Base-by-base conservation (phyloP, 2,329 filamentous ascomycete species). In the Aspergillus uvarum region DNA sequence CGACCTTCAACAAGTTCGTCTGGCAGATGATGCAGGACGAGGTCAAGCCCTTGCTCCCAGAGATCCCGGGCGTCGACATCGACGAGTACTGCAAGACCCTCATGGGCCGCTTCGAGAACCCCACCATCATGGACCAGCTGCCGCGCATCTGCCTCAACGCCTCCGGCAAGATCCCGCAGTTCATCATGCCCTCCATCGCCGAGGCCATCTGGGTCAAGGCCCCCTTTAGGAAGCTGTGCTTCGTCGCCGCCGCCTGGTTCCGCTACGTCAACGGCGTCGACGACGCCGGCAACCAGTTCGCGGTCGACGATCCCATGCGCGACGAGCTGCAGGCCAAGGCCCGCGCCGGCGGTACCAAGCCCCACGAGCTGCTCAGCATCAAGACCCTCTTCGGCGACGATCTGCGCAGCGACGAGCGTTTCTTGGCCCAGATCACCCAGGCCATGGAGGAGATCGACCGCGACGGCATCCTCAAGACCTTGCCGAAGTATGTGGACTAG, bases 21-120 rank as follows among this genome's bases (percentile, higher is more conserved):
- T 81, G 76, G 77, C 78, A 83, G 71, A 83, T 83, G 81, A 83
- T 83, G 82, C 80, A 83, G 62, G 66, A 81, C 44, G 82, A 84
- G 71, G 81, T 83, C 58, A 83, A 83, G 74, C 82, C 82, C 0
- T 73, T 82, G 16, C 72, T 84, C 38, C 82, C 82, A 22, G 76
- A 76, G 7, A 84, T 84, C 42, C 74, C 76, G 0, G 82, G 80
- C 42, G 81, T 83, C 61, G 71, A 82, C 65, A 79, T 84, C 54
- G 81, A 84, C 64, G 64, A 80, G 65, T 84, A 84, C 72, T 82
- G 80, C 76, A 72, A 77, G 61, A 83, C 81, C 0, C 78, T 84
- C 49, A 79, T 84, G 61, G 80, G 82, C 70, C 82, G 82, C 42
- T 84, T 84, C 75, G 79, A 80, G 68, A 84, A 84, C 79, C 81